Base-by-base conservation (phyloP, 441 rosid species). In the Eruca vesicaria region DNA sequence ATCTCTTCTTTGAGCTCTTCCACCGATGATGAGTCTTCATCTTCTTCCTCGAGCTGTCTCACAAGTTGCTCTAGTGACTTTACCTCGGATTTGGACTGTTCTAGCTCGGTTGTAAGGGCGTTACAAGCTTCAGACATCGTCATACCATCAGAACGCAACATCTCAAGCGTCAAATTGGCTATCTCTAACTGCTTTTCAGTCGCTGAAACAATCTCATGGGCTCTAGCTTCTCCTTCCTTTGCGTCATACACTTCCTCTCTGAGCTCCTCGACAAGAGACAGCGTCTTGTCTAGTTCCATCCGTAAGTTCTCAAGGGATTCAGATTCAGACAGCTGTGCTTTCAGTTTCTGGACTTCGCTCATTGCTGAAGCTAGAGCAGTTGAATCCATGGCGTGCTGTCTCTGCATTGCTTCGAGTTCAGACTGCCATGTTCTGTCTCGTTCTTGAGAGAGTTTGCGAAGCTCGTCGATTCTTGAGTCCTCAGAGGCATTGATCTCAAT, bases 351-450 rank as follows among this genome's bases (percentile, higher is more conserved):
- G 53, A 91, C 90, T 76, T 96, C 99, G 78, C 86, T 92, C 86
- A 90, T 82, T 60, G 97, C 87, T 18, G 97, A 88, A 68, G 86
- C 83, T 72, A 92, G 72, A 69, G 95, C 91, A 35, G 93, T 81
- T 2, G 96, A 87, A 80, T 96, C 98, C 84, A 96, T 82, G 2
- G 85, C 79, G 43, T 94, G 90, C 62, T 92, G 97, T 79, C 89
- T 88, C 82, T 88, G 96, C 71, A 96, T 82, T 63, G 99, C 97
- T 86, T 94, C 98, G 7, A 96, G 93, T 79, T 96, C 98, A 21
- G 98, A 89, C 67, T 92, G 87, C 99, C 99, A 96, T 1, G 89
- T 90, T 81, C 84, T 86, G 81, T 96, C 98, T 50, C 97, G 88
- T 62, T 92, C 98, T 28, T 89, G 94, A 36, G 98, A 96, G 63